phyloP scores from a whole-genome alignment of 768 basidiomycete genomes.

The Kwoniella mangroviensis region DNA sequence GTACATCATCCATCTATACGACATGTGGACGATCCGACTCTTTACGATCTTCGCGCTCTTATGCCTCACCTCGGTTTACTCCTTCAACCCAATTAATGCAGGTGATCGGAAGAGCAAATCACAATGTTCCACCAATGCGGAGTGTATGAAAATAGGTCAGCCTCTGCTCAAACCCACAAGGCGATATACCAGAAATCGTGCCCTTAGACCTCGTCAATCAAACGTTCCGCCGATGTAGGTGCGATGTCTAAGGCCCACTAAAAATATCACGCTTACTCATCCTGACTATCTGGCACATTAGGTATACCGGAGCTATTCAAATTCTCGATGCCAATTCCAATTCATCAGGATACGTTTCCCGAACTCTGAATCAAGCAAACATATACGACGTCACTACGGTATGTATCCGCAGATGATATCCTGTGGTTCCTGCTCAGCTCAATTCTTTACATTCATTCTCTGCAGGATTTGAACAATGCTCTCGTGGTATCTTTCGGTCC shows the following conservation, averaged over 20 bases:
- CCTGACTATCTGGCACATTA: not conserved
- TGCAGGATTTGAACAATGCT: not conserved
- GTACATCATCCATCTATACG: too few species aligned
- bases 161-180: not conserved
- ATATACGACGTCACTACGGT: not conserved
- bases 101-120: too few species aligned
- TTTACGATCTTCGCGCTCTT: too few species aligned
- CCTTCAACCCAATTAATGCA: too few species aligned
- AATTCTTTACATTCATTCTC: not conserved
- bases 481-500: not conserved
- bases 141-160: not conserved
- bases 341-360: not conserved
- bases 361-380: not conserved
- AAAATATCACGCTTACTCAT: too few species aligned
- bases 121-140: not conserved
- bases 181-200: not conserved
- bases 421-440: not conserved
- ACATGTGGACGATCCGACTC: too few species aligned
- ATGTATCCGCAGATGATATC: not conserved
- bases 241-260: not conserved
- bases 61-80: too few species aligned
- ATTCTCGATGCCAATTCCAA: not conserved
- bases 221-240: not conserved
- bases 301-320: not conserved
- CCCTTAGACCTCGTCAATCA: not conserved